A percentile compares a stretch with the other conserved stretches of the same genome.
Evolutionary conservation across 129 eudicot species (phyloP).

Genomic region (Sambucus nigra): DNA sequence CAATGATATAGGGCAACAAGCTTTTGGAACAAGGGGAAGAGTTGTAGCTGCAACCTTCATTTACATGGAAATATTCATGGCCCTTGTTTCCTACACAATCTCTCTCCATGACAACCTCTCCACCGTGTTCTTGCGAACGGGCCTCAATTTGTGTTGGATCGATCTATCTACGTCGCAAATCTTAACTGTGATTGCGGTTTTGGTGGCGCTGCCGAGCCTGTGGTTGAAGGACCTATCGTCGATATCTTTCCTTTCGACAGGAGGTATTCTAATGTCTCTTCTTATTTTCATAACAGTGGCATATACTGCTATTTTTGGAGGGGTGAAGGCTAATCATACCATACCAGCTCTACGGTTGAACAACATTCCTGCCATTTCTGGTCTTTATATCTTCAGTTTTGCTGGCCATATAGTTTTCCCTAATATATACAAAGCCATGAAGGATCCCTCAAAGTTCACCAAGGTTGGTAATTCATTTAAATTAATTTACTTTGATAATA

Average conservation of each 20-base stretch:
- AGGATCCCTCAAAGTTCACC: slow-evolving; percentile 83
- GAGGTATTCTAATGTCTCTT: slow-evolving; percentile 69
- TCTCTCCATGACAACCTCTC: slow-evolving; percentile 83
- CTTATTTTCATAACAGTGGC: slow-evolving; percentile 56
- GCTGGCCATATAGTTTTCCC: slow-evolving; percentile 94
- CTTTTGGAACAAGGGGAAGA: slow-evolving; percentile 61
- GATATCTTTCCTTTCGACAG: slow-evolving; percentile 65
- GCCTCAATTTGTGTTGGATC: slow-evolving; percentile 24
- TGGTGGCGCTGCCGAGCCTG: slow-evolving; percentile 74
- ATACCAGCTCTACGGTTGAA: slow-evolving; percentile 52
- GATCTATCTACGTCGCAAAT: slow-evolving; percentile 46
- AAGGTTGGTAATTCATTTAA: slow-evolving; percentile 36
- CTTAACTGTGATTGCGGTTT: slow-evolving; percentile 47
- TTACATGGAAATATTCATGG: slow-evolving; percentile 79
- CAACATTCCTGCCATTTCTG: slow-evolving; percentile 68
- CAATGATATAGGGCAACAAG: slow-evolving; percentile 58
- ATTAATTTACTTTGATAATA: no score
- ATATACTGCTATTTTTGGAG: slow-evolving; percentile 62
- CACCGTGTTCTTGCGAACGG: slow-evolving; percentile 41
- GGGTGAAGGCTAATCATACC: slow-evolving; percentile 30
- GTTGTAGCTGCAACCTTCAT: slow-evolving; percentile 48
- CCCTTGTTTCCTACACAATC: slow-evolving; percentile 88
- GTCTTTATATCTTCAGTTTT: slow-evolving; percentile 54
- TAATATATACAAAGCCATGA: slow-evolving; percentile 72
- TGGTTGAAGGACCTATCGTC: slow-evolving; percentile 76